Evolutionary conservation across 257 asterid genomes (phyloP).

Genomic region (Voacanga thouarsii): DNA sequence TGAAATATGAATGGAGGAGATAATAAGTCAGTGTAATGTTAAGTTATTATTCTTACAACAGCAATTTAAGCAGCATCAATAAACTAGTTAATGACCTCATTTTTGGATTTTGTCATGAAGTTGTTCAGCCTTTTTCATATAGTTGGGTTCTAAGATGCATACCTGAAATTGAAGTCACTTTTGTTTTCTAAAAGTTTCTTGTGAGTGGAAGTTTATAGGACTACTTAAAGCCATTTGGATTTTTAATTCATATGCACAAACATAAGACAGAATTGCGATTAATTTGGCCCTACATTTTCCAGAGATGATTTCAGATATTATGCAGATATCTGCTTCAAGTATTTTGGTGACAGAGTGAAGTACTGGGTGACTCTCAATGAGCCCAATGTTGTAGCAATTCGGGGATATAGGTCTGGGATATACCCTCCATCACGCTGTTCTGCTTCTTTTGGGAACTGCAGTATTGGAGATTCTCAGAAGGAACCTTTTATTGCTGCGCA

Average conservation of each 20-base stretch:
- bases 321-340: constrained; percentile 55
- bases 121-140: no score
- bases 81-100: neutral
- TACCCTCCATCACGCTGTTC: constrained; percentile 61
- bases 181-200: neutral
- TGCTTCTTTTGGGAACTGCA: constrained; percentile 46
- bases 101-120: neutral
- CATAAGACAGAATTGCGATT: neutral
- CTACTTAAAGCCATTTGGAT: neutral
- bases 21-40: neutral
- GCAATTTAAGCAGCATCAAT: neutral
- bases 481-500: constrained; percentile 71
- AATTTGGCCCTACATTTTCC: constrained; percentile 7
- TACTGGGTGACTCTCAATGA: constrained; percentile 67
- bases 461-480: constrained; percentile 42
- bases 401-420: constrained; percentile 48
- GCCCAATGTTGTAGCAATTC: constrained; percentile 48
- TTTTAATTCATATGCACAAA: neutral
- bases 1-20: neutral
- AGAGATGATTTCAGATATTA: constrained; percentile 60
- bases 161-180: no score
- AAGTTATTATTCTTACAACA: neutral
- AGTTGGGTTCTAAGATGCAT: neutral
- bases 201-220: neutral
- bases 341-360: constrained; percentile 61